Evolutionary conservation across 208 protist species (phyloP).

Genomic region (Entamoeba moshkovskii): DNA sequence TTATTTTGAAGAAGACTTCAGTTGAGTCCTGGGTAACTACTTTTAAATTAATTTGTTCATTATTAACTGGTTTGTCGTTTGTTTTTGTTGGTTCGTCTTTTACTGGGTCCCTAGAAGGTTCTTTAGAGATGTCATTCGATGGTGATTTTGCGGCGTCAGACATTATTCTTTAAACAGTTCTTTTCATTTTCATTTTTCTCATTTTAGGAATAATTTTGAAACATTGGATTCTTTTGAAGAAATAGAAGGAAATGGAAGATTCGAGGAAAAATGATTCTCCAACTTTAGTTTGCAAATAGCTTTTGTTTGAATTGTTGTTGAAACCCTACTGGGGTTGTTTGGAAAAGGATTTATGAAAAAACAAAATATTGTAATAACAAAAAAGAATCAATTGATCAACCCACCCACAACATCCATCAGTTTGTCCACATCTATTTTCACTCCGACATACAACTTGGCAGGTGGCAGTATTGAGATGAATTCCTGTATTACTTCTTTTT

Average conservation of each 20-base stretch:
- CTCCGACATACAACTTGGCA: neutral
- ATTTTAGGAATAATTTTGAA: neutral
- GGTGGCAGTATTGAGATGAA: neutral
- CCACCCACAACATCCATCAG: neutral
- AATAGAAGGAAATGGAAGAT: no score
- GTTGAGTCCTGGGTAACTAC: neutral
- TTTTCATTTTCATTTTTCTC: neutral
- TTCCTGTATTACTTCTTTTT: neutral
- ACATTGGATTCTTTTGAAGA: no score
- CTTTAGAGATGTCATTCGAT: neutral
- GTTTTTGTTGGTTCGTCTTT: neutral
- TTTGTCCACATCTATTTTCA: neutral
- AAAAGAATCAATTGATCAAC: neutral
- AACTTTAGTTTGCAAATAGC: no score
- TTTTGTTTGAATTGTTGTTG: no score
- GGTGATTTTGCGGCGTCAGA: neutral
- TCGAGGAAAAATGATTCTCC: no score
- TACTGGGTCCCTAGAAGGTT: neutral
- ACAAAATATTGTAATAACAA: neutral
- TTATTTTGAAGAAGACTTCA: constrained; percentile 14
- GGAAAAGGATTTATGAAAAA: no score
- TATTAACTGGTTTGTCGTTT: neutral
- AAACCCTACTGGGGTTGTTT: no score
- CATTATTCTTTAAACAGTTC: neutral
- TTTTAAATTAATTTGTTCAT: neutral